Conservation (phyloP, 495 filamentous ascomycete genomes). For the Chaetomium cochliodes region DNA sequence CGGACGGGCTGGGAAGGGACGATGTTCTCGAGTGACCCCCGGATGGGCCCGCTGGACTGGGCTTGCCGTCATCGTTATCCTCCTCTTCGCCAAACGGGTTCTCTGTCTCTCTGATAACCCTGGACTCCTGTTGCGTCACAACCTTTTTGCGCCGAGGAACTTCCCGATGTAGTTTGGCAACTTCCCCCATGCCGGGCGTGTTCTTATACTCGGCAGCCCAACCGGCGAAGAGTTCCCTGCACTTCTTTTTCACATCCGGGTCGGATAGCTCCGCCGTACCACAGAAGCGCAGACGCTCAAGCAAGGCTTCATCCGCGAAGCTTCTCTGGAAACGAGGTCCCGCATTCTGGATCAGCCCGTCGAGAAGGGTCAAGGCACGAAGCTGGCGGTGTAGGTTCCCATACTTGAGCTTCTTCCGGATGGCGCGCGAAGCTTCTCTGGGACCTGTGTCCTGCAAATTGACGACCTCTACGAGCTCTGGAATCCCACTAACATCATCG, state of each 20-base stretch:
- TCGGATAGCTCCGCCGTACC: slow-evolving; percentile 84
- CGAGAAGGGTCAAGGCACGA: slow-evolving; percentile 83
- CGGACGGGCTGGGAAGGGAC: slow-evolving; percentile 20
- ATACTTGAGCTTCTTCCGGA: slow-evolving; percentile 99
- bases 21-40: slow-evolving; percentile 35
- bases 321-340: slow-evolving; percentile 81
- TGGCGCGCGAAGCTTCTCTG: slow-evolving; percentile 83
- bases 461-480: slow-evolving; percentile 91
- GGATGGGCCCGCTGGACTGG: slow-evolving; percentile 23
- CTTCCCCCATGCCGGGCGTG: slow-evolving; percentile 73
- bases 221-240: slow-evolving; percentile 77
- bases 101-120: slow-evolving; percentile 75
- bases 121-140: slow-evolving; percentile 70
- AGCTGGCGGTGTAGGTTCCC: slow-evolving; percentile 89
- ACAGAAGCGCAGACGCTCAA: slow-evolving; percentile 87
- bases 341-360: slow-evolving; percentile 92
- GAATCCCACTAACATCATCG: slow-evolving; percentile 86
- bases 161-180: slow-evolving; percentile 72
- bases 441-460: slow-evolving; percentile 86
- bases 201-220: slow-evolving; percentile 85
- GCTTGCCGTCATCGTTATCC: slow-evolving; percentile 44
- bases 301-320: slow-evolving; percentile 88
- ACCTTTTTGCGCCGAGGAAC: slow-evolving; percentile 54
- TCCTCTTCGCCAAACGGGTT: slow-evolving; percentile 63
- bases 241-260: slow-evolving; percentile 79